Conservation (phyloP, 805 yeast genomes). For the Teunomyces atbi region DNA sequence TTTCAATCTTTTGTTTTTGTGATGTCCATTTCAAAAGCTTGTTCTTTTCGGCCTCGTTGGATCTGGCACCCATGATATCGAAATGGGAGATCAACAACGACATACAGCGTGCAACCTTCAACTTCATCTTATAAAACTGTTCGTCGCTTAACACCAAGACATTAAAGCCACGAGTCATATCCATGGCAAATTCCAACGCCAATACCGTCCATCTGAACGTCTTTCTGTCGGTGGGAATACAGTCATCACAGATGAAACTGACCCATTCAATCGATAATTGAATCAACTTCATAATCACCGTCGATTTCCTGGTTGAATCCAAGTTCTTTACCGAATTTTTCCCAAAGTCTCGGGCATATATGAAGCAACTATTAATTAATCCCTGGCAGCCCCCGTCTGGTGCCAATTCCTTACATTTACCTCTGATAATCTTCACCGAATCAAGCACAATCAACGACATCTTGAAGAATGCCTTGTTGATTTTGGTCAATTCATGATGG, state of each 20-base stretch:
- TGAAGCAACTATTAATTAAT: slow-evolving; percentile 67
- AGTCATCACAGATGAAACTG: slow-evolving; percentile 88
- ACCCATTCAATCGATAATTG: slow-evolving; percentile 87
- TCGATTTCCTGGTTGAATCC: slow-evolving; percentile 64
- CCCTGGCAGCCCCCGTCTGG: slow-evolving; percentile 66
- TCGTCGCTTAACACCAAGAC: slow-evolving; percentile 76
- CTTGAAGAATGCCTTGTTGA: slow-evolving; percentile 64
- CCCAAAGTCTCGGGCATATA: slow-evolving; percentile 80
- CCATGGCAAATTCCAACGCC: slow-evolving; percentile 95
- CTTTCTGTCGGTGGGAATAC: slow-evolving; percentile 85
- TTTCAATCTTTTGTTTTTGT: slow-evolving; percentile 52
- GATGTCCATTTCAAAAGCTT: slow-evolving; percentile 53
- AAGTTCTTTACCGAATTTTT: slow-evolving; percentile 64
- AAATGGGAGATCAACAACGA: slow-evolving; percentile 90
- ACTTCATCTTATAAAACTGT: slow-evolving; percentile 68
- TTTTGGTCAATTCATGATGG: slow-evolving; percentile 66
- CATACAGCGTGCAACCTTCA: slow-evolving; percentile 92
- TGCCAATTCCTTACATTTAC: slow-evolving; percentile 52
- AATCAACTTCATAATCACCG: slow-evolving; percentile 68
- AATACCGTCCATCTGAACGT: slow-evolving; percentile 96
- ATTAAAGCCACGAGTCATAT: slow-evolving; percentile 86
- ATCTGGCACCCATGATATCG: slow-evolving; percentile 97
- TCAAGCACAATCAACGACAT: slow-evolving; percentile 65
- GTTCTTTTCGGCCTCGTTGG: slow-evolving; percentile 63
- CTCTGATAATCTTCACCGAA: slow-evolving; percentile 51